A percentile compares a stretch with the other conserved stretches of the same genome.
Conservation (phyloP, 352 stramenopile species). For the Globisporangium viniferum region DNA sequence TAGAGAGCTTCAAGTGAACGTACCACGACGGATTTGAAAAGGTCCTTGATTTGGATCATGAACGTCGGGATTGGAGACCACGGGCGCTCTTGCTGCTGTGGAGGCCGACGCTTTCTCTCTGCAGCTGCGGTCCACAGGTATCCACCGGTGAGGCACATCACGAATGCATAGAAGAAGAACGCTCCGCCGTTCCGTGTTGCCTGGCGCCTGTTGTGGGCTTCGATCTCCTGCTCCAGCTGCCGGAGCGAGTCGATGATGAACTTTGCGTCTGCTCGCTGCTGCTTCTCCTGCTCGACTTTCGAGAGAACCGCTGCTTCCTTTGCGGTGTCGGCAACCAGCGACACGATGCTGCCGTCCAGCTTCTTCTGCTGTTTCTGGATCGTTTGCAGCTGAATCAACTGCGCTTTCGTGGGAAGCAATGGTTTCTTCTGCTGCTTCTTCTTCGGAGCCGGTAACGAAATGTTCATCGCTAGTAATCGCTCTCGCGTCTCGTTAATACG, state of each 20-base stretch:
- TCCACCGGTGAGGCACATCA: conserved; percentile 22
- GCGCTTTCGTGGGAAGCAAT: not conserved
- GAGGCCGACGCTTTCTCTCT: conserved; percentile 14
- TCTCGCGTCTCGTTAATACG: conserved; percentile 10
- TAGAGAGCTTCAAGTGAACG: not conserved
- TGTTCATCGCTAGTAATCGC: conserved; percentile 13
- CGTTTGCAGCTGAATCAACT: conserved; percentile 13
- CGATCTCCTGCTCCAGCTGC: conserved; percentile 9
- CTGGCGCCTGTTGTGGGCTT: conserved; percentile 11
- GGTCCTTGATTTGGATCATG: conserved; percentile 25
- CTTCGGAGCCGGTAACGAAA: conserved; percentile 7
- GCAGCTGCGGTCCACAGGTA: conserved; percentile 31
- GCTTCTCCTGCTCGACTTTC: not conserved
- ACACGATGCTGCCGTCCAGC: conserved; percentile 9
- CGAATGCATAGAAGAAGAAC: conserved; percentile 35
- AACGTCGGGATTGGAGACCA: conserved; percentile 39
- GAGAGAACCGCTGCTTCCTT: not conserved
- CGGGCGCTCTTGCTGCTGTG: conserved; percentile 16
- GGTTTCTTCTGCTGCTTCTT: not conserved
- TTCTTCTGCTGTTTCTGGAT: conserved; percentile 11
- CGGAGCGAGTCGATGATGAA: conserved; percentile 5
- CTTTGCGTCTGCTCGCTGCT: not conserved
- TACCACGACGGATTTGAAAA: conserved; percentile 41
- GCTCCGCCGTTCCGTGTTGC: conserved; percentile 9
- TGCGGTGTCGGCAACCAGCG: conserved; percentile 6